Percentiles rank a stretch among this genome's conserved stretches.
phyloP scores from a whole-genome alignment of 768 basidiomycete species.

The Coprinellus micaceus region DNA sequence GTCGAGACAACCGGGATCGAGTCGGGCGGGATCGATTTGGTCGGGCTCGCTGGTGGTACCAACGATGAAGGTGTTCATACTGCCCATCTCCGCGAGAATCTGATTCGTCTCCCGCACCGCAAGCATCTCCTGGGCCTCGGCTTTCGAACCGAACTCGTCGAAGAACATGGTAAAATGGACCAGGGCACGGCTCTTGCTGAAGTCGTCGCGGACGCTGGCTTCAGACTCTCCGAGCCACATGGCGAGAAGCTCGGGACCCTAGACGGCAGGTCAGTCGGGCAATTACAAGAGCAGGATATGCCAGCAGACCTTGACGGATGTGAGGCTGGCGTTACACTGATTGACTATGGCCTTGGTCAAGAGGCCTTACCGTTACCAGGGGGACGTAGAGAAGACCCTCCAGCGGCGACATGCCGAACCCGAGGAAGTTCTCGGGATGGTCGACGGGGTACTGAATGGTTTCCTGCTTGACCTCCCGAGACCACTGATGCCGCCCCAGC shows the following conservation, averaged over 20 bases:
- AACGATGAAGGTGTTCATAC: constrained; percentile 98
- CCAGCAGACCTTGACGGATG: constrained; percentile 85
- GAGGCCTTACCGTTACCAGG: constrained; percentile 99
- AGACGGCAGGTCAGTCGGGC: constrained; percentile 57
- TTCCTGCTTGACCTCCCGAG: constrained; percentile 98
- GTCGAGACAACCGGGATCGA: constrained; percentile 97
- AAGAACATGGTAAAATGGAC: constrained; percentile 99
- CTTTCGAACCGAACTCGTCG: constrained; percentile 98
- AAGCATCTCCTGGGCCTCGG: constrained; percentile 90
- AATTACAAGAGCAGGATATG: neutral
- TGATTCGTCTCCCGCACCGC: constrained; percentile 96
- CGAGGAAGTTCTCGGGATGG: constrained; percentile 99
- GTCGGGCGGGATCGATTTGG: constrained; percentile 88
- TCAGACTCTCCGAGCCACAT: constrained; percentile 99
- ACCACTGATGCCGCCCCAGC: constrained; percentile 99
- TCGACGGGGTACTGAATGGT: constrained; percentile 99
- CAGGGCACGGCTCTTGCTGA: constrained; percentile 98
- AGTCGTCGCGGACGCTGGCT: constrained; percentile 98
- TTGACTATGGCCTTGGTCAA: constrained; percentile 99
- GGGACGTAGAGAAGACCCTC: constrained; percentile 99
- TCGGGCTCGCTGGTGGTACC: constrained; percentile 96
- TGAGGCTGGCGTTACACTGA: constrained; percentile 99
- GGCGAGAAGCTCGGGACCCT: constrained; percentile 95
- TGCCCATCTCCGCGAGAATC: constrained; percentile 97
- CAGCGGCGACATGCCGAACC: constrained; percentile 99